phyloP scores from a whole-genome alignment of 495 filamentous ascomycete genomes.

The Bathelium albidoporum region DNA sequence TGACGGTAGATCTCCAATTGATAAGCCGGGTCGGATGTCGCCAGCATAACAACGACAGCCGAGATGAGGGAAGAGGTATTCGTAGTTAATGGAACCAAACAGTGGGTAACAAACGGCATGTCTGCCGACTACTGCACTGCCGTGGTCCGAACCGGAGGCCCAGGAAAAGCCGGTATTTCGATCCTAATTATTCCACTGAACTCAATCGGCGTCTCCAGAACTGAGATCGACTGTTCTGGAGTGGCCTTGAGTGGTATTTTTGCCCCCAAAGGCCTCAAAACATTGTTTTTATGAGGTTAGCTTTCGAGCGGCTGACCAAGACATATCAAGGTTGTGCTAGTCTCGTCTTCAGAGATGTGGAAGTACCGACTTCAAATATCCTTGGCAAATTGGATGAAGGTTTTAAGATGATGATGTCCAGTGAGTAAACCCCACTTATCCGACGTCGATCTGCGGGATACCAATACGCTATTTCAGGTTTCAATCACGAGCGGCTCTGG shows the following conservation, averaged over 20 bases:
- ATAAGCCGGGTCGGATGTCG: conserved; percentile 33
- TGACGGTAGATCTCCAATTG: background rate
- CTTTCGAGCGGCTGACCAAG: background rate
- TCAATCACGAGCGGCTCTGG: conserved; percentile 31
- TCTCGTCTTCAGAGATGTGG: conserved; percentile 16
- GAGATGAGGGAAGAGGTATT: conserved; percentile 21
- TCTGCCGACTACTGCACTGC: conserved; percentile 47
- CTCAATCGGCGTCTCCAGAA: conserved; percentile 32
- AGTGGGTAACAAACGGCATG: conserved; percentile 49
- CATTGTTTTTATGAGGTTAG: background rate
- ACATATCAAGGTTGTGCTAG: background rate
- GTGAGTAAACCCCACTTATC: background rate
- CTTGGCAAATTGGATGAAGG: conserved; percentile 31
- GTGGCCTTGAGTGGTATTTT: background rate
- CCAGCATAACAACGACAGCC: conserved; percentile 43
- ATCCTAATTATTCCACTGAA: conserved; percentile 43
- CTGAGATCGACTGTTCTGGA: background rate
- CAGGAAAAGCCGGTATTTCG: conserved; percentile 39
- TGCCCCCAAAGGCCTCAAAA: background rate
- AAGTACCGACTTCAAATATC: conserved; percentile 29
- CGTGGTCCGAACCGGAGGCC: conserved; percentile 44
- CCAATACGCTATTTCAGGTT: conserved; percentile 17
- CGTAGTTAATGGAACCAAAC: conserved; percentile 46
- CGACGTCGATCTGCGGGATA: background rate
- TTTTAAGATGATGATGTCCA: conserved; percentile 32